Evolutionary conservation across 371 early-diverging fungal genomes (phyloP), one percentile per base, ranked within the genome.

Genomic region (Mortierella sp.): DNA sequence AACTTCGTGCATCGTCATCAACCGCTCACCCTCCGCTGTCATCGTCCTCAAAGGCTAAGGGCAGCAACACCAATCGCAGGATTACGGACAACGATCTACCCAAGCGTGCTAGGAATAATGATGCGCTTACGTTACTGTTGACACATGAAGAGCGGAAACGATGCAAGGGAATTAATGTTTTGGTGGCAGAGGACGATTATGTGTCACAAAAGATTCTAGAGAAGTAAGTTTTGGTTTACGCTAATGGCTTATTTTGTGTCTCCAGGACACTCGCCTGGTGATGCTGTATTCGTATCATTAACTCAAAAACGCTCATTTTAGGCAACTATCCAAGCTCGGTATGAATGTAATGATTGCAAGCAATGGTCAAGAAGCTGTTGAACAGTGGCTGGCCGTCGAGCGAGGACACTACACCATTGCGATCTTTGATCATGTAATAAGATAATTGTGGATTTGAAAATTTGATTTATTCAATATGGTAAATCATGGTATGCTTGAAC

Each of bases 141-240:
- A 70, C 83, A 4, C 59, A 30, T 9, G 70, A 70, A 24, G 70
- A 81, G 61, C 66, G 57, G 12, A 51, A 69, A 18, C 45, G 64
- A 30, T 81, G 83, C 18, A 63, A 52, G 3, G 83, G 83, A 0
- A 64, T 54, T 10, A 81, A 76, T 54, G 83, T 81, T 26, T 54
- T 81, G 28, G 83, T 81, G 3, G 83, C 83, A 0, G 83, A 81
- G 26, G 83, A 81, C 32, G 83, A 81, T 45, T 81, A 73, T 64
- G 83, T 81, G 9, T 81, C 83, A 24, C 83, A 81, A 55, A 75
- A 75, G 83, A 81, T 81, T 59, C 61, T 81, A n/a, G 76, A 81
- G 47, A 81, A 81, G 75, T 80, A 72, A 63, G 80, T 32, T 24
- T 49, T 14, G 64, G 9, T 45, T 43, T 5, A 12, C 45, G 16